Base-by-base conservation (phyloP, 371 early-diverging fungal species). In the Dinochytrium kinnereticum region DNA sequence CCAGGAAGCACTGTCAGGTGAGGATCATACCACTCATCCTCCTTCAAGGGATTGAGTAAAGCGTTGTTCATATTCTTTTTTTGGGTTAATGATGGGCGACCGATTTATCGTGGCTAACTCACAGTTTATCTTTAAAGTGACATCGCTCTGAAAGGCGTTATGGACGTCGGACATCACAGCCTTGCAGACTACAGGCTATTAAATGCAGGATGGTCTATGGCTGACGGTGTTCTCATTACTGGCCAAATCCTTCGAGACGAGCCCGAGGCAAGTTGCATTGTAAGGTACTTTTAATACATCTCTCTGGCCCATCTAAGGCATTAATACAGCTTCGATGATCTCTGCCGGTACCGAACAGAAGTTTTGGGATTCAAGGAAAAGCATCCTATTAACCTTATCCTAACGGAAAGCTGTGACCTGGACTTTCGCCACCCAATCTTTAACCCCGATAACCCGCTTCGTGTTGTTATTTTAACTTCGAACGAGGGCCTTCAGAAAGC, bases 221-320 rank as follows among this genome's bases (percentile, higher is more conserved):
- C 81, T 3, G 81, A 80, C 55, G 78, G 76, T n/a, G 77, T 73
- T 10, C 68, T 80, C 24, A 57, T 73, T 10, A 76, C 76, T 2
- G 81, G 81, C 2, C 71, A 76, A 28, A 78, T 78, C 50, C 24
- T 80, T 1, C 57, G 81, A 26, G 69, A 70, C 34, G 81, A 80
- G 55, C 67, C 34, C 2, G 53, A 69, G 7, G 73, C 69, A 26
- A 15, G 1, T 2, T 76, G 77, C 51, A 31, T 30, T 5, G 34
- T 71, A 39, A 61, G 30, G 71, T 71, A 13, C 7, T 2, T 3
- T 3, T 30, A 28, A 10, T 31, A 34, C 17, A 2, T 19, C 33
- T 26, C 49, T 49, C 26, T 21, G 26, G 7, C 40, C 1, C 10
- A 31, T 30, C 21, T 33, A 34, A 61, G 59, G 15, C 69, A 15